Evolutionary conservation across 1,284 basidiomycete species (phyloP).

Genomic region (Apiotrichum gamsii): DNA sequence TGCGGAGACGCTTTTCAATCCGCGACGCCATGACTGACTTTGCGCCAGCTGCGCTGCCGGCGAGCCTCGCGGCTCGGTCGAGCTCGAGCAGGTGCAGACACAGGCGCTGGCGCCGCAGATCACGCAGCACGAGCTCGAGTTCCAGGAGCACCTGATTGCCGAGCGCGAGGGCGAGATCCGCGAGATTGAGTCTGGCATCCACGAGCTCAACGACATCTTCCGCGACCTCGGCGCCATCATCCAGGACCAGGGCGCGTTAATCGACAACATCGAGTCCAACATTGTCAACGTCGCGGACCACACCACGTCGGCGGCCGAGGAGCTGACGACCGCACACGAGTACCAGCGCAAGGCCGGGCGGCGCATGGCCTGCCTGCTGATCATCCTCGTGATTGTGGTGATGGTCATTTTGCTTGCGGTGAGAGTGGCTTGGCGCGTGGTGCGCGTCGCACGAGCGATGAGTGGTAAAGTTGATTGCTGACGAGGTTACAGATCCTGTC

Average conservation of each 20-base stretch:
- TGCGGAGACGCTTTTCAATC: background rate
- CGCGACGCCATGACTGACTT: background rate
- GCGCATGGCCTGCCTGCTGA: constrained; percentile 79
- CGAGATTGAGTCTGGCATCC: constrained; percentile 95
- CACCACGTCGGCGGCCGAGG: constrained; percentile 75
- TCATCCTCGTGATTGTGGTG: constrained; percentile 80
- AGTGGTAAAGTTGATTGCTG: background rate
- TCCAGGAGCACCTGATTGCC: constrained; percentile 91
- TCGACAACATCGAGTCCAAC: constrained; percentile 96
- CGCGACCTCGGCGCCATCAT: constrained; percentile 92
- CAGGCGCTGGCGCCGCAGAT: constrained; percentile 52
- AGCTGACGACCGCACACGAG: constrained; percentile 81
- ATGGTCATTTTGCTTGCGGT: constrained; percentile 89
- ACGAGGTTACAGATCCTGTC: background rate
- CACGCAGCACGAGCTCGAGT: constrained; percentile 83
- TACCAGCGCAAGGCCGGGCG: constrained; percentile 93
- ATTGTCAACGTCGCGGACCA: constrained; percentile 80
- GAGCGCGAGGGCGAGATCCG: constrained; percentile 93
- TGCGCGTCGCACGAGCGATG: no score
- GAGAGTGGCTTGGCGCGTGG: no score
- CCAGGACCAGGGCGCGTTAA: constrained; percentile 87
- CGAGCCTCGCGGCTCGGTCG: constrained; percentile 34
- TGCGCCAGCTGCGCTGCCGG: constrained; percentile 7
- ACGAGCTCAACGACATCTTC: constrained; percentile 96
- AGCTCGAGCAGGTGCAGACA: constrained; percentile 39